These are phyloP conservation scores for Babesia sp. DNA, from an alignment of 169 alveolate species.

Conservation along the genomic window DNA sequence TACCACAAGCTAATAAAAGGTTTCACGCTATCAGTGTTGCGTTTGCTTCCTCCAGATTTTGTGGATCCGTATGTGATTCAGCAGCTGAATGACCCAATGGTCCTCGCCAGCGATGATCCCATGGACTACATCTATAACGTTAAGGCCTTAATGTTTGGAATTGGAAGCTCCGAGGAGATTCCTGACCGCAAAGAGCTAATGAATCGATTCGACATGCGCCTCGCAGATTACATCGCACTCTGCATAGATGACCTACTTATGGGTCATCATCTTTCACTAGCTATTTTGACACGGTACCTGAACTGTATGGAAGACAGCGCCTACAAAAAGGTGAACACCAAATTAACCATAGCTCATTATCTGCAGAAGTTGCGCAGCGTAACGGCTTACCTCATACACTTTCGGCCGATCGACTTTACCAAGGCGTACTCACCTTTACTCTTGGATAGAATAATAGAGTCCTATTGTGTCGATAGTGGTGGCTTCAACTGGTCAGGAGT, in stretches of 20 bases:
- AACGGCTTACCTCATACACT: conserved; percentile 49
- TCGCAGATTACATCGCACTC: conserved; percentile 53
- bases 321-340: conserved; percentile 17
- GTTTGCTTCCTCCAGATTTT: conserved; percentile 32
- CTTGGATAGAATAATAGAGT: conserved; percentile 26
- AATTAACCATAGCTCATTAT: too few species aligned
- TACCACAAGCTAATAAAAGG: conserved; percentile 49
- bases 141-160: conserved; percentile 31
- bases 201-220: conserved; percentile 50
- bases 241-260: conserved; percentile 49
- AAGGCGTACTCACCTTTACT: conserved; percentile 32
- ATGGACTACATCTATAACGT: conserved; percentile 57
- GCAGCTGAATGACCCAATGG: conserved; percentile 4
- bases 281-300: conserved; percentile 28
- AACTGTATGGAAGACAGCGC: conserved; percentile 3
- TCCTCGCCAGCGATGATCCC: conserved; percentile 47
- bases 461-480: conserved; percentile 4
- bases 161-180: conserved; percentile 12
- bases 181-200: conserved; percentile 19
- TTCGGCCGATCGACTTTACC: conserved; percentile 38
- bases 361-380: conserved; percentile 29
- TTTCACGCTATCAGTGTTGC: conserved; percentile 29
- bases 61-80: conserved; percentile 20
- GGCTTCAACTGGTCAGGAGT: conserved; percentile 17
- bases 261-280: conserved; percentile 22